Base-by-base conservation (phyloP, 192 early-diverging fungal species). In the Phycomyces blakesleeanus region DNA sequence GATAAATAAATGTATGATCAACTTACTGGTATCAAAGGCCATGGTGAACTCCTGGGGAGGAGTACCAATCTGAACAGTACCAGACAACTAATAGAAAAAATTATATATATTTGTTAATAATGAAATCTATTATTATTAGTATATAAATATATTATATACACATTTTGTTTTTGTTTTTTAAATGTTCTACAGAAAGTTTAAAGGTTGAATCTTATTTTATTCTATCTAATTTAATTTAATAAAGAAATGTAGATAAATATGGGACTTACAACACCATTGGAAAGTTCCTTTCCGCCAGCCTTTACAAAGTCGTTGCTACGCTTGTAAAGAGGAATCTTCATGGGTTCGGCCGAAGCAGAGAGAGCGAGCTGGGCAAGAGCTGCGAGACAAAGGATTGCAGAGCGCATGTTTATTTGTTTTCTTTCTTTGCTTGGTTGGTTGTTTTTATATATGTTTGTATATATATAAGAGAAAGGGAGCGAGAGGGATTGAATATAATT, bases 11-110 rank as follows among this genome's bases (percentile, higher is more conserved):
- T n/a, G n/a, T n/a, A n/a, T n/a, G n/a, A n/a, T n/a, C n/a, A n/a
- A 54, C 58, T 40, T 61, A 40, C 94, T 91, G 7, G 96, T 98
- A 74, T 98, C 96, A 59, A 94, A 94, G 51, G 93, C 88, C 29
- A 95, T 89, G 52, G 84, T 88, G 82, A 98, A 97, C 14, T 79
- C 87, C 76, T 98, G 95, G 18, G 89, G 81, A 47, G 96, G 96
- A 25, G 88, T 93, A 15, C 91, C 94, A 49, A 95, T 57, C 25
- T 76, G 75, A 68, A 96, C 85, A 41, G 91, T 87, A 14, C 93
- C 95, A 68, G 85, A 96, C 81, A 96, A 95, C 84, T 93, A 83
- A 42, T 34, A 26, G 5, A 25, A 47, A 40, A 12, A 4, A n/a
- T 16, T 16, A 40, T 58, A 26, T 2, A 38, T 12, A 58, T 12